These are phyloP conservation scores for Lepiota venenata DNA, from an alignment of 768 basidiomycete genomes.

Conservation along the genomic window DNA sequence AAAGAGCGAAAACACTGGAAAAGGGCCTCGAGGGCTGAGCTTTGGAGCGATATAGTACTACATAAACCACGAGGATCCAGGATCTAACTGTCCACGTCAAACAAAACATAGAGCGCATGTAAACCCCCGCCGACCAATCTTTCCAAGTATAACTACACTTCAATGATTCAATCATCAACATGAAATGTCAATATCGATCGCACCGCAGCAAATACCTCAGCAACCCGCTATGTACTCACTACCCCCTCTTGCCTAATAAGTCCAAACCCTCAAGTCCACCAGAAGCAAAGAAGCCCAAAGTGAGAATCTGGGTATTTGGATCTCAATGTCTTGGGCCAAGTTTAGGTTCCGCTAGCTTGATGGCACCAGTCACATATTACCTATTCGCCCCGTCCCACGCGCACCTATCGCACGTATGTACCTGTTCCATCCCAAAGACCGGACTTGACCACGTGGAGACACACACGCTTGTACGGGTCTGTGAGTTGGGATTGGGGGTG, in stretches of 20 bases:
- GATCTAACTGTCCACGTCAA: neutral
- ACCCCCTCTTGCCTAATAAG: neutral
- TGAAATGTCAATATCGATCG: neutral
- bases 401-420: neutral
- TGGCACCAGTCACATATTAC: neutral
- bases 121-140: neutral
- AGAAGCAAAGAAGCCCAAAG: conserved; percentile 5
- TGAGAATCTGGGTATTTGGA: conserved; percentile 9
- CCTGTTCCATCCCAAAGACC: neutral
- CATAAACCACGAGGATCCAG: neutral
- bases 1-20: neutral
- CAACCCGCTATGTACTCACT: neutral
- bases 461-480: neutral
- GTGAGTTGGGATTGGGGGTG: too few species aligned
- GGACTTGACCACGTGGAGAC: conserved; percentile 2
- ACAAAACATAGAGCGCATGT: neutral
- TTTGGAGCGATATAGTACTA: neutral
- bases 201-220: neutral
- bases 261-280: neutral
- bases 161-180: neutral
- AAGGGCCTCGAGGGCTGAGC: too few species aligned
- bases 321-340: neutral
- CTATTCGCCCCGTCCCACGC: conserved; percentile 3
- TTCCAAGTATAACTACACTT: neutral
- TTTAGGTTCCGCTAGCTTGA: neutral